phyloP scores from a whole-genome alignment of 2,329 filamentous ascomycete species.

The Chrysosporium keratinophilum region DNA sequence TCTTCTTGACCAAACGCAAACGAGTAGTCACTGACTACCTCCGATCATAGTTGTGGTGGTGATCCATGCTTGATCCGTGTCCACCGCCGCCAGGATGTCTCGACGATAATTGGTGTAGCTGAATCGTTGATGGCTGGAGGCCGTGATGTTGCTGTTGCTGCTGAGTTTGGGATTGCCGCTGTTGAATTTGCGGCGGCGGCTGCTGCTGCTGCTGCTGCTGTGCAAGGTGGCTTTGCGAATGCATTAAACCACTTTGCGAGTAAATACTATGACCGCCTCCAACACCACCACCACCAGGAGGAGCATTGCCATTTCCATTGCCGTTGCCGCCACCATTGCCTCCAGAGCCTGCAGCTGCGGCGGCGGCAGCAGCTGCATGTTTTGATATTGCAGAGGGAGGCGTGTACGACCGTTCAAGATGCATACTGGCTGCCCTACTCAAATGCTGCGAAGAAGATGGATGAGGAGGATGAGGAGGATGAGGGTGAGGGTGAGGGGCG shows the following conservation, averaged over 20 bases:
- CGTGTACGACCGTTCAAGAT: constrained; percentile 31
- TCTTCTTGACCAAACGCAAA: no score
- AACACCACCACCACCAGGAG: not conserved
- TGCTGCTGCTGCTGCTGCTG: constrained; percentile 10
- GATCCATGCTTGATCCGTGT: not conserved
- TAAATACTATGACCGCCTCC: not conserved
- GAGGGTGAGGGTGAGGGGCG: no score
- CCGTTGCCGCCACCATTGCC: no score
- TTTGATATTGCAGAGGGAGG: constrained; percentile 30
- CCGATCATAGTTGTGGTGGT: not conserved
- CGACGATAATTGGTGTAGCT: constrained; percentile 7
- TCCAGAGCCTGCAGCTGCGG: constrained; percentile 4
- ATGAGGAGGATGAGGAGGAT: no score
- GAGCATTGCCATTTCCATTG: no score
- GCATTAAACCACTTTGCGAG: not conserved
- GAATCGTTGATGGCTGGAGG: constrained; percentile 7
- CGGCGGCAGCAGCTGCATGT: constrained; percentile 14
- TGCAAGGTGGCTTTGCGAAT: not conserved
- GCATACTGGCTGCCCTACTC: constrained; percentile 16
- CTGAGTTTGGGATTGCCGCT: not conserved
- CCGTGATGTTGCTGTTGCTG: constrained; percentile 10
- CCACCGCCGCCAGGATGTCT: constrained; percentile 7
- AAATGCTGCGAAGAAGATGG: constrained; percentile 12
- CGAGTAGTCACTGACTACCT: not conserved
- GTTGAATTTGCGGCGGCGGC: not conserved